phyloP scores from a whole-genome alignment of 306 rosid species.

The Trifolium dubium region DNA sequence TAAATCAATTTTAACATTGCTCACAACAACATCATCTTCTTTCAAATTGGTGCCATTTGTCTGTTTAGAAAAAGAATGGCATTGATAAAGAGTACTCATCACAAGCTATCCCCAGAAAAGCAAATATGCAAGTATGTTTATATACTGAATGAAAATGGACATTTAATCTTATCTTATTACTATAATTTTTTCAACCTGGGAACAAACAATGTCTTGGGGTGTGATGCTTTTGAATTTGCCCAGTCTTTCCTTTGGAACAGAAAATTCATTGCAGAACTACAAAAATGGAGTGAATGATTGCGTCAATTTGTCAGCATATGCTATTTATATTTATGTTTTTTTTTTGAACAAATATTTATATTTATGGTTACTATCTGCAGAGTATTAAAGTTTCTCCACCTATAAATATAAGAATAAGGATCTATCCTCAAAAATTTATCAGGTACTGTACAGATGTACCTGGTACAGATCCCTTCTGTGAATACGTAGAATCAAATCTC shows the following conservation, averaged over 20 bases:
- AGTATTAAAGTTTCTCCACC: conserved; percentile 8
- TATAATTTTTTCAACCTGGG: conserved; percentile 63
- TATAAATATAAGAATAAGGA: neutral
- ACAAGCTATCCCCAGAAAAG: neutral
- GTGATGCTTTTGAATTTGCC: conserved; percentile 67
- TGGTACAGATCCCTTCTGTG: conserved; percentile 85
- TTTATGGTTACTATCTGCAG: neutral
- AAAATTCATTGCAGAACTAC: conserved; percentile 89
- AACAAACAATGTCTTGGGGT: conserved; percentile 82
- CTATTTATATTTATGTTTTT: neutral
- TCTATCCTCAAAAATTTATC: conserved; percentile 4
- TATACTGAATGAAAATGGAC: conserved; percentile 5
- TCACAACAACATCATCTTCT: conserved; percentile 80
- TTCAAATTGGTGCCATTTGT: conserved; percentile 54
- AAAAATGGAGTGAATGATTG: conserved; percentile 36
- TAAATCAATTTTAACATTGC: conserved; percentile 80
- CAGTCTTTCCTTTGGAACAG: conserved; percentile 81
- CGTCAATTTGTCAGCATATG: neutral
- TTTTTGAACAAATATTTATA: too few relatives aligned
- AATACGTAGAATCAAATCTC: conserved; percentile 72
- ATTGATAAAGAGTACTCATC: conserved; percentile 5
- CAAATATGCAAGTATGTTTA: neutral
- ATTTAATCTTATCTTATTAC: conserved; percentile 7
- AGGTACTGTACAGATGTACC: conserved; percentile 49
- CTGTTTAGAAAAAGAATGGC: conserved; percentile 44